These are phyloP conservation scores for Brassica rapa DNA, from an alignment of 345 rosid genomes.

Conservation along the genomic window DNA sequence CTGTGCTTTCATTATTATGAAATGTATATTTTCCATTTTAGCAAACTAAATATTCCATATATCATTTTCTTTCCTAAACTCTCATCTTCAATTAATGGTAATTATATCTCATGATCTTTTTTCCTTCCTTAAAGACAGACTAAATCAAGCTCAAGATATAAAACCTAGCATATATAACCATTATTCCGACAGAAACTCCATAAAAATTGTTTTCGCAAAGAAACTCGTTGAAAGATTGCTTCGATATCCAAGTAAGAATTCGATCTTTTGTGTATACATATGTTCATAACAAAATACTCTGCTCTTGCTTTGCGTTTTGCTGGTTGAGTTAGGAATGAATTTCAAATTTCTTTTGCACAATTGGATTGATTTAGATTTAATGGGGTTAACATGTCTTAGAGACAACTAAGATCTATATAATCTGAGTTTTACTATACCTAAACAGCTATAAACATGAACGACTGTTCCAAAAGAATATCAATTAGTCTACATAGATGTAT, in stretches of 20 bases:
- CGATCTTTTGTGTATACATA: not conserved
- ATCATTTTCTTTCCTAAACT: constrained; percentile 21
- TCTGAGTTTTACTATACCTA: not conserved
- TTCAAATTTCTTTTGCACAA: not conserved
- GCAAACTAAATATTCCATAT: constrained; percentile 30
- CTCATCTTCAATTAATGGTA: constrained; percentile 17
- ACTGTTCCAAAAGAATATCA: not conserved
- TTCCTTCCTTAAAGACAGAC: constrained; percentile 26
- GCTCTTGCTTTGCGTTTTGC: not conserved
- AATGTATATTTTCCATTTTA: constrained; percentile 32
- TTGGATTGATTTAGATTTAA: not conserved
- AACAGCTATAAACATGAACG: not conserved
- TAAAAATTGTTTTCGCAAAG: not conserved
- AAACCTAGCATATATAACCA: constrained; percentile 16
- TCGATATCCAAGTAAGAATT: constrained; percentile 30
- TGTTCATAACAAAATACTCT: not conserved
- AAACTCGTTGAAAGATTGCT: constrained; percentile 10
- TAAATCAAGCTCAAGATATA: constrained; percentile 29
- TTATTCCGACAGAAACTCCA: constrained; percentile 22
- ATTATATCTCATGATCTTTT: constrained; percentile 29
- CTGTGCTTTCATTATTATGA: not conserved
- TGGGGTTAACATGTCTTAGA: not conserved
- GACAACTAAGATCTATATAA: not conserved
- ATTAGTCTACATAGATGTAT: not conserved
- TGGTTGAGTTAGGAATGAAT: not conserved